These are phyloP conservation scores for Colletotrichum phormii DNA, from an alignment of 2,329 filamentous ascomycete species.

Conservation along the genomic window DNA sequence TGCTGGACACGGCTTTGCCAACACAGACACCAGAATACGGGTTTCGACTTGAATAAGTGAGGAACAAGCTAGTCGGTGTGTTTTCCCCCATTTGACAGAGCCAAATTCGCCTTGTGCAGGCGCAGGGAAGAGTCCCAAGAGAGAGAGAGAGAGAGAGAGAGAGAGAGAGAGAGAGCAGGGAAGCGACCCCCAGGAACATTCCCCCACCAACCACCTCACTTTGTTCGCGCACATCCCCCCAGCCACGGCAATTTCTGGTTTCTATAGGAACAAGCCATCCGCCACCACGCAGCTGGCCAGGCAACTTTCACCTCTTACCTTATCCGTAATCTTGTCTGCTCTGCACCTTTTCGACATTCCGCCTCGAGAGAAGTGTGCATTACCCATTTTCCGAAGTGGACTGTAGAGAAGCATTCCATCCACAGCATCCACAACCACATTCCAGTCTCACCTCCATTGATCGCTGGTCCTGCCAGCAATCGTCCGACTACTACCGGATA, in stretches of 20 bases:
- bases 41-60: not conserved
- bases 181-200: not conserved
- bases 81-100: not conserved
- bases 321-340: conserved; percentile 7
- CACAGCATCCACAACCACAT: conserved; percentile 1
- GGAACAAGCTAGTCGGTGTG: not conserved
- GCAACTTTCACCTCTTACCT: conserved; percentile 27
- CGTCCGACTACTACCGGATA: not conserved
- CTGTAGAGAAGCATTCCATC: conserved; percentile 22
- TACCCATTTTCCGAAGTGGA: conserved; percentile 11
- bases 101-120: not conserved
- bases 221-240: conserved; percentile 32
- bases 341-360: conserved; percentile 1
- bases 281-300: conserved; percentile 17
- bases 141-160: not conserved
- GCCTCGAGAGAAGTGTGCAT: not conserved
- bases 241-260: conserved; percentile 42
- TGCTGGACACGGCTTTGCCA: not conserved
- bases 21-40: not conserved
- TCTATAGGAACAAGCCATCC: conserved; percentile 41
- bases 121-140: not conserved
- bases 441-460: conserved; percentile 1
- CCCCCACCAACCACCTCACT: conserved; percentile 38
- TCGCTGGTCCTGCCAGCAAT: conserved; percentile 2
- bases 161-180: not conserved